Evolutionary conservation across 768 basidiomycete genomes (phyloP).

Genomic region (Krasilnikovozyma curviuscula): DNA sequence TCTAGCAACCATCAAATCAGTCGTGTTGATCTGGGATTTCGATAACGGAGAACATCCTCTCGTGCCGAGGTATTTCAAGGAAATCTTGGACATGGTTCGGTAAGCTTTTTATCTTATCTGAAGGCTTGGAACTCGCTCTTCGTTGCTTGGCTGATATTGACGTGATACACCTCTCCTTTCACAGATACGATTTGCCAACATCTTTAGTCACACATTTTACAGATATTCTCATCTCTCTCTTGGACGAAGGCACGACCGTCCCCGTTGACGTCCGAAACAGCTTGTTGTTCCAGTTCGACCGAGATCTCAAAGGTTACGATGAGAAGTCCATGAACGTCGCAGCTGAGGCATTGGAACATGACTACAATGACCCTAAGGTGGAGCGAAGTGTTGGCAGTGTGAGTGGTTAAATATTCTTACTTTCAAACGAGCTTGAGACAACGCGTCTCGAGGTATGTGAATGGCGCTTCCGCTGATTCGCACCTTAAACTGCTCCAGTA

Average conservation of each 20-base stretch:
- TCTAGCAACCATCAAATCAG: slow-evolving; percentile 80
- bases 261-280: slow-evolving; percentile 59
- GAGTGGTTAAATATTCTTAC: no score
- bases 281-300: slow-evolving; percentile 57
- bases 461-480: slow-evolving; percentile 31
- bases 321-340: no score
- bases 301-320: no score
- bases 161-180: not conserved
- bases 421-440: no score
- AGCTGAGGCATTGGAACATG: no score
- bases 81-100: slow-evolving; percentile 60
- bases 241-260: slow-evolving; percentile 67
- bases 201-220: slow-evolving; percentile 32
- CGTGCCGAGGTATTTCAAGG: slow-evolving; percentile 42
- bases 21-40: slow-evolving; percentile 82
- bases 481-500: slow-evolving; percentile 30
- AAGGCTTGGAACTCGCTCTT: not conserved
- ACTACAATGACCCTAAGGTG: no score
- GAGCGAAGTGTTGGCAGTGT: no score
- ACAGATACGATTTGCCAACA: slow-evolving; percentile 10
- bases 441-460: slow-evolving; percentile 79
- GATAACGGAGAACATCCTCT: slow-evolving; percentile 30
- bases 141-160: not conserved
- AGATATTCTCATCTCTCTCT: slow-evolving; percentile 74
- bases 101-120: slow-evolving; percentile 14